Base-by-base conservation (phyloP, 2,329 filamentous ascomycete genomes). In the Teratosphaeria nubilosa region DNA sequence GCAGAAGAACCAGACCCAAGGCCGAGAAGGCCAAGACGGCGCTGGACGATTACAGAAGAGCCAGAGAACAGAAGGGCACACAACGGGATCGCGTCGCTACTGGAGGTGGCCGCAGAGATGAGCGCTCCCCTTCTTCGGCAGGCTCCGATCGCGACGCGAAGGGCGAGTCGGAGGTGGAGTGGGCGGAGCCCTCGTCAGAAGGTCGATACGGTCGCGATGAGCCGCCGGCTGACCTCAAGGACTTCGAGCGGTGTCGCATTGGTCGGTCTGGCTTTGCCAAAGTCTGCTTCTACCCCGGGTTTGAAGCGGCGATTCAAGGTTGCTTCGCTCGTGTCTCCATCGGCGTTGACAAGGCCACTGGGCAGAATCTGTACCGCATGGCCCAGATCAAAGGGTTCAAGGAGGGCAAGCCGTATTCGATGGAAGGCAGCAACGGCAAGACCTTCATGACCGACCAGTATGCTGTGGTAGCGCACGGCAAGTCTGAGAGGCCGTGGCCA, bases 221-320 rank as follows among this genome's bases (percentile, higher is more conserved):
- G 50, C 83, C 84, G 14, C 86, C 85, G 27, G 84, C 88, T 1
- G 84, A 87, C 37, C 77, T 96, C 22, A 81, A 81, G n/a, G 90
- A 97, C 71, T 85, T 92, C 63, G 88, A 97, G 69, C 84, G 89
- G 55, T 84, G 92, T 56, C 85, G 90, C 58, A 82, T 99, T 59
- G 90, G 91, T 54, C 84, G 94, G 62, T 87, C 83, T 64, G 88
- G 91, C 68, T 96, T 99, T 72, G 87, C 88, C 6, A 85, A 92
- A 68, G 87, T 96, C 57, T 96, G 91, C 79, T 96, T 95, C 76
- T 92, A 91, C 65, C 94, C 94, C 11, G 86, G 86, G 3, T 96
- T 99, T 65, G 88, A 95, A 58, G 77, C 87, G 9, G 82, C 87
- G 31, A 88, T 96, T 67, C 84, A 80, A 16, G 90, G 90, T 55